Base-by-base conservation (phyloP, 169 alveolate genomes). In the Cryptosporidium sp. region DNA sequence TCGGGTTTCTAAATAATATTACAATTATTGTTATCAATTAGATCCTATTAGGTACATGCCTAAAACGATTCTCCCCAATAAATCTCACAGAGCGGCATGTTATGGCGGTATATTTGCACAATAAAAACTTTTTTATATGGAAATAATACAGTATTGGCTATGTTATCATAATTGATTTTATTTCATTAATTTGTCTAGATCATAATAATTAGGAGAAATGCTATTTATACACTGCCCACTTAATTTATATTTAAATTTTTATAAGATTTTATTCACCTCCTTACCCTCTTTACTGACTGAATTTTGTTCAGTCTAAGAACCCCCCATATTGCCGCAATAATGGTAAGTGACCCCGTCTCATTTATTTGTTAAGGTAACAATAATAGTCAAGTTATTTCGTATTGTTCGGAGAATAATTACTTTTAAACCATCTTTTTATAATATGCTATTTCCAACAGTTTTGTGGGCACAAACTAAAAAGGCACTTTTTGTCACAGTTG, bases 391-490 rank as follows among this genome's bases (percentile, higher is more conserved):
- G 14, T 69, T 29, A 69, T 8, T 69, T 41, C 59, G 18, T 5
- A 55, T 8, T 55, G 1, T 55, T 55, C 67, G 55, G 21, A 48
- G 23, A 48, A 3, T 55, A 55, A 55, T 10, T 55, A 26, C 67
- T 55, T 2, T n/a, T 21, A 21, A 55, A 55, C 14, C 9, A 70
- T 70, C 48, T 2, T 45, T 41, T 70, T 70, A n/a, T 6, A 73
- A 73, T 5, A 80, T 80, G 87, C 67, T 80, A 21, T 91, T 91
- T 91, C 95, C 95, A 26, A 91, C 84, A n/a, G 89, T 93, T 67
- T 69, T 87, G 62, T 93, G 95, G 95, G 95, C 95, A 5, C 93
- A 92, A 69, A 86, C 93, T 62, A 86, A 70, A 70, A 93, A 91
- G 69, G 86, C 91, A 70, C 61, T 93, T 2, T 84, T 91, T 62